Evolutionary conservation across 2,329 filamentous ascomycete genomes (phyloP).

Genomic region (Venturia aucupariae): DNA sequence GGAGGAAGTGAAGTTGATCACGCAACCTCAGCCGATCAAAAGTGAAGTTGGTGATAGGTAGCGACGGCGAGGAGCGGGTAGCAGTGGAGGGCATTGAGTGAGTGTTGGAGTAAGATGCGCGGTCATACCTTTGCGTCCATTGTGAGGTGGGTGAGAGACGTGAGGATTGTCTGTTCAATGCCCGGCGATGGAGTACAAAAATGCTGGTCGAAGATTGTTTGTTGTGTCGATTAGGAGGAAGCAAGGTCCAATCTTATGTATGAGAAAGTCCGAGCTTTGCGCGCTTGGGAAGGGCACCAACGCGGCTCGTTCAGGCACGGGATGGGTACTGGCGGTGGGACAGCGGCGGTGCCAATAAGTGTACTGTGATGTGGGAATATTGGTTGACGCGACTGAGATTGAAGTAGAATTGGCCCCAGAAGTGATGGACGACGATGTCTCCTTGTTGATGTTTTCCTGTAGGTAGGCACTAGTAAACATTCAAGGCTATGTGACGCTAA

Average conservation of each 20-base stretch:
- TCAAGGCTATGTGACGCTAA: background rate
- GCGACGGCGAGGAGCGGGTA: background rate
- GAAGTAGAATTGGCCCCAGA: background rate
- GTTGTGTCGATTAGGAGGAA: background rate
- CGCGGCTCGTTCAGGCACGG: background rate
- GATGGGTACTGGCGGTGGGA: too few species aligned
- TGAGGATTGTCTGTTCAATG: background rate
- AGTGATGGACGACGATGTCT: too few species aligned
- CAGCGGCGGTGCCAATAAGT: background rate
- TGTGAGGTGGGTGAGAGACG: constrained; percentile 16
- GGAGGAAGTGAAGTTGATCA: constrained; percentile 3
- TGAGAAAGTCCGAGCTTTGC: background rate
- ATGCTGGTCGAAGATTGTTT: constrained; percentile 3
- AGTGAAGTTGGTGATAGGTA: background rate
- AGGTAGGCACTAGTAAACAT: background rate
- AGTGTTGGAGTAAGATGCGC: constrained; percentile 11
- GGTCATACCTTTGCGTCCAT: constrained; percentile 38
- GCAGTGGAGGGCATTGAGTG: background rate
- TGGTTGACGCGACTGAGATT: background rate
- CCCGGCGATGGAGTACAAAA: background rate
- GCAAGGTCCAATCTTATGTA: background rate
- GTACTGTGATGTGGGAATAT: background rate
- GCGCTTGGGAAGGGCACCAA: background rate
- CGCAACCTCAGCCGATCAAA: background rate
- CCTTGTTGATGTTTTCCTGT: background rate